Evolutionary conservation across 1,284 basidiomycete genomes (phyloP), one percentile per base, ranked within the genome.

Genomic region (Wolfiporia cocos): DNA sequence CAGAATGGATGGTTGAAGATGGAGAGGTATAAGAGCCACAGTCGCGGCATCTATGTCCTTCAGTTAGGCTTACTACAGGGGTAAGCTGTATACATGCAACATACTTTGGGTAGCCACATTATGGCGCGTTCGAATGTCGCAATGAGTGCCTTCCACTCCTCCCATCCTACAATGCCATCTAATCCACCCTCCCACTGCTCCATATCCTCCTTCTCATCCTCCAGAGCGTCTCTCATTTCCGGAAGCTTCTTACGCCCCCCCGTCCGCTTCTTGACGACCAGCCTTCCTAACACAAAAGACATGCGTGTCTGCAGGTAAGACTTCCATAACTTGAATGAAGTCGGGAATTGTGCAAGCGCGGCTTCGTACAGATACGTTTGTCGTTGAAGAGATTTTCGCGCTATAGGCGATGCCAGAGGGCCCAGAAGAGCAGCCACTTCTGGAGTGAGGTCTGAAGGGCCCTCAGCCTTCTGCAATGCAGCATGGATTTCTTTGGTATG

Each of bases 241-340:
- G 82, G 80, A 46, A 92, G 77, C 68, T 91, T 92, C 68, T 90
- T 92, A 70, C 77, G 83, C 36, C 88, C 90, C 7, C 89, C 85
- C 3, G 86, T 75, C 43, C 78, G 75, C 64, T 91, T 91, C 63
- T 81, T 82, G 37, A 80, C 68, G 9, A 77, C 63, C 11, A 67
- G 70, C 49, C 74, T 86, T 0, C 95, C 96, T 3, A 96, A 71
- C 2, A 99, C 88, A 63, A 86, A 97, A 2, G 77, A 74, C 71
- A 90, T 86, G 19, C 96, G 78, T 61, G 85, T 81, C 37, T 76
- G 74, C 34, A 98, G 72, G 63, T 99, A 99, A 0, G 87, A 79
- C 57, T 91, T 92, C 96, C 96, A 99, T 36, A 99, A 69, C 59
- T 94, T 92, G 76, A 90, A 99, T 11, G 85, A 91, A 14, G 76